phyloP scores from a whole-genome alignment of 345 rosid genomes.

The Heritiera littoralis region DNA sequence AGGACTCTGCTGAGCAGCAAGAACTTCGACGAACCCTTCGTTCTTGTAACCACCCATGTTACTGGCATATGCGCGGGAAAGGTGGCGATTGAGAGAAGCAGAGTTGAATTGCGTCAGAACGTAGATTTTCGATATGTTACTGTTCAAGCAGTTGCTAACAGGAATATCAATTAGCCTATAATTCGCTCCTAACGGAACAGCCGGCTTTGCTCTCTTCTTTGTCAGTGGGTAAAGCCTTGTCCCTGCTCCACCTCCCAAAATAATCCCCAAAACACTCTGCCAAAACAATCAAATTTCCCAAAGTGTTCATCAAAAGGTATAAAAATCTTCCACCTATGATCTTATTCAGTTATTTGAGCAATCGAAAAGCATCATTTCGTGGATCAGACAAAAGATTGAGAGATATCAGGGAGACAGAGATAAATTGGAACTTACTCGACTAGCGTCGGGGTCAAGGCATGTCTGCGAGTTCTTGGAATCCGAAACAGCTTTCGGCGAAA shows the following conservation, averaged over 20 bases:
- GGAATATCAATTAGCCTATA: conserved; percentile 94
- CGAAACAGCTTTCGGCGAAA: conserved; percentile 84
- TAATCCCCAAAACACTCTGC: conserved; percentile 93
- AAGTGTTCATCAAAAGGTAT: background rate
- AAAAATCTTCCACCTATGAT: background rate
- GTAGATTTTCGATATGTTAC: conserved; percentile 87
- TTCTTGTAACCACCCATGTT: conserved; percentile 98
- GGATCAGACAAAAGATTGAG: conserved; percentile 5
- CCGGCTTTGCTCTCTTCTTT: conserved; percentile 97
- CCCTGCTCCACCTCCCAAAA: conserved; percentile 98
- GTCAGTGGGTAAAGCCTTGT: conserved; percentile 88
- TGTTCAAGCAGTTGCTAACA: conserved; percentile 94
- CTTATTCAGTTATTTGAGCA: background rate
- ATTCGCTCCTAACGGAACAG: conserved; percentile 93
- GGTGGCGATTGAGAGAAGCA: conserved; percentile 92
- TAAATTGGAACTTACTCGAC: conserved; percentile 57
- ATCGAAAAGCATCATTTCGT: background rate
- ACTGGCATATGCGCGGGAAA: conserved; percentile 91
- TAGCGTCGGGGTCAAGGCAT: conserved; percentile 97
- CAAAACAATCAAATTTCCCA: background rate
- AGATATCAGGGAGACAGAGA: background rate
- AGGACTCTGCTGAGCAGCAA: conserved; percentile 98
- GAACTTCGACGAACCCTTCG: conserved; percentile 99
- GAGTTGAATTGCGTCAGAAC: conserved; percentile 98
- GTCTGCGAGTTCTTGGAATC: conserved; percentile 90